Evolutionary conservation across 116 monocot genomes (phyloP).

Genomic region (Papilionanthe hybrid): DNA sequence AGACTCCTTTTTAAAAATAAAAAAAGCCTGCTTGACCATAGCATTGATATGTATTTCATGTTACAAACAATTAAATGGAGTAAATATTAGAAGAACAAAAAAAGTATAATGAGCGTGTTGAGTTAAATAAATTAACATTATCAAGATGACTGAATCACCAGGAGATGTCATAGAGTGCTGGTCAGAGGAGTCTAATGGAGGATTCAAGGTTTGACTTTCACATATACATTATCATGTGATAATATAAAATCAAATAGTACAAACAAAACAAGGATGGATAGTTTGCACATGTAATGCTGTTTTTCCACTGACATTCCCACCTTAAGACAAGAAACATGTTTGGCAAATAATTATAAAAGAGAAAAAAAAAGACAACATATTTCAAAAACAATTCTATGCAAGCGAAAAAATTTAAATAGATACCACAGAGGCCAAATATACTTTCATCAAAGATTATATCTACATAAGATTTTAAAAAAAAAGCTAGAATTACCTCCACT

Average conservation of each 20-base stretch:
- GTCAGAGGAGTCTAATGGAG: background rate
- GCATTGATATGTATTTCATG: no score
- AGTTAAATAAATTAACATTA: background rate
- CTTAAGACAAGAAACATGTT: background rate
- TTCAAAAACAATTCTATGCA: background rate
- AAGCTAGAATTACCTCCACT: slow-evolving; percentile 74
- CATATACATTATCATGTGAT: background rate
- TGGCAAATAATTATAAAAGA: background rate
- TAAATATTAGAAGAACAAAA: background rate
- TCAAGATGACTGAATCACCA: background rate
- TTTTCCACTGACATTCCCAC: background rate
- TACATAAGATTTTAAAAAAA: background rate
- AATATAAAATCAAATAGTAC: background rate
- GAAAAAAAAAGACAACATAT: background rate
- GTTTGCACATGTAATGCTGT: background rate
- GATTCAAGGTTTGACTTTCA: background rate
- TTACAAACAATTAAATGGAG: background rate
- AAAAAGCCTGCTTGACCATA: no score
- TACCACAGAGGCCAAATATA: background rate
- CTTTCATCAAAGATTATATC: background rate
- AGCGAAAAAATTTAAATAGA: background rate
- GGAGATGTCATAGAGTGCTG: background rate
- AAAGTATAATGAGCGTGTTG: background rate
- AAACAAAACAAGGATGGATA: background rate
- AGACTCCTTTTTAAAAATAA: background rate